Conservation (phyloP, 1,284 basidiomycete species). For the Kwoniella shivajii region DNA sequence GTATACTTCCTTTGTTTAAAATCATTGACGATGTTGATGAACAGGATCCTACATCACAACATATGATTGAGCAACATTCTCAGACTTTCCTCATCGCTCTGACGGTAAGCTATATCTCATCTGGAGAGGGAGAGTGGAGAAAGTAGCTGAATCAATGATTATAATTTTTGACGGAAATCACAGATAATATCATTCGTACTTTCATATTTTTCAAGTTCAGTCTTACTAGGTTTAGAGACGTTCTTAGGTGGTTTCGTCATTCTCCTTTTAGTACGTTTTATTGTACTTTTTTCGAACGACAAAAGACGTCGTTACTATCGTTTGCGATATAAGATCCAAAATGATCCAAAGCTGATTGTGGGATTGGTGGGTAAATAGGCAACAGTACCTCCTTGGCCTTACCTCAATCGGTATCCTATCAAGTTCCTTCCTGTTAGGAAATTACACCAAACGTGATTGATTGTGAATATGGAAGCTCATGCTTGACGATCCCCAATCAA, state of each 20-base stretch:
- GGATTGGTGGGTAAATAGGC: no score
- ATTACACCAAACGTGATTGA: slow-evolving; percentile 8
- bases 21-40: background rate
- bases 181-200: slow-evolving; percentile 39
- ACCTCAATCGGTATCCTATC: slow-evolving; percentile 38
- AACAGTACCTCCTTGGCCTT: slow-evolving; percentile 46
- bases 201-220: slow-evolving; percentile 35
- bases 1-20: no score
- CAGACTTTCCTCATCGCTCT: slow-evolving; percentile 41
- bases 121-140: background rate
- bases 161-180: background rate
- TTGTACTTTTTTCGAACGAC: background rate
- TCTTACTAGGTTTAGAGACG: slow-evolving; percentile 40
- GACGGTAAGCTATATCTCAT: slow-evolving; percentile 29
- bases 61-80: slow-evolving; percentile 33
- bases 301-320: background rate
- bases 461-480: no score
- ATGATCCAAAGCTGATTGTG: no score
- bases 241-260: slow-evolving; percentile 38
- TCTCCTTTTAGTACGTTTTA: slow-evolving; percentile 33
- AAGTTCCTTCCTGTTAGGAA: slow-evolving; percentile 42
- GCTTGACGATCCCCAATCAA: no score
- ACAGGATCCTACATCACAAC: slow-evolving; percentile 47
- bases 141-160: slow-evolving; percentile 11
- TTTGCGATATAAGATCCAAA: no score